Base-by-base conservation (phyloP, 2,329 filamentous ascomycete genomes). In the Sclerotinia minor region DNA sequence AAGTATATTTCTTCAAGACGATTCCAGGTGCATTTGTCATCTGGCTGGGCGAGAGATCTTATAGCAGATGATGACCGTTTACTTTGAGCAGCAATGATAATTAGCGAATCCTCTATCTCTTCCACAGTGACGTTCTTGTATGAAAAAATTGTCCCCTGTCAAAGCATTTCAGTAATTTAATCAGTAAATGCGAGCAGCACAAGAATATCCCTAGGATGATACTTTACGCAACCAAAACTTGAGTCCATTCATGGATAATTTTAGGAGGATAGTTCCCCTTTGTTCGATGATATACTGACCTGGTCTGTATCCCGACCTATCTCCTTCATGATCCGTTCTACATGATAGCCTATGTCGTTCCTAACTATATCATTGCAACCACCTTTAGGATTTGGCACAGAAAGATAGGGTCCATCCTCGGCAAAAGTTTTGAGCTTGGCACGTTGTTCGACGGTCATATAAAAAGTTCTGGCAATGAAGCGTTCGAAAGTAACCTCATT, bases 11-110 rank as follows among this genome's bases (percentile, higher is more conserved):
- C 75, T 26, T 81, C 81, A 1, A 94, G 77, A 7, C 54, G 44
- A 19, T 67, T 55, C 65, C 69, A 47, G 69, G 69, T 19, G 59
- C 26, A 26, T 49, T 32, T 15, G 32, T 45, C 55, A 21, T 45
- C 29, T 4, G 52, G 63, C 15, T 63, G 52, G 17, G 72, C 72
- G 59, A 73, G 19, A 29, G 78, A 76, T 57, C 84, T 83, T 65
- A 92, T 80, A 21, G 82, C 80, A 1, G 85, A 85, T 2, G 89
- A 89, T 64, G 92, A 96, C 79, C 91, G 94, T 64, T 84, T 82
- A 70, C 87, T 89, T 21, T 81, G 83, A 0, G 89, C 85, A 0
- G 93, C 92, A 67, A 96, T 80, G 41, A 79, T 78, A n/a, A 86
- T 81, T 7, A 97, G 81, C 6, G 86, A 78, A 4, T 78, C 74